Base-by-base conservation (phyloP, 495 filamentous ascomycete genomes). In the Tuber microsphaerosporum region DNA sequence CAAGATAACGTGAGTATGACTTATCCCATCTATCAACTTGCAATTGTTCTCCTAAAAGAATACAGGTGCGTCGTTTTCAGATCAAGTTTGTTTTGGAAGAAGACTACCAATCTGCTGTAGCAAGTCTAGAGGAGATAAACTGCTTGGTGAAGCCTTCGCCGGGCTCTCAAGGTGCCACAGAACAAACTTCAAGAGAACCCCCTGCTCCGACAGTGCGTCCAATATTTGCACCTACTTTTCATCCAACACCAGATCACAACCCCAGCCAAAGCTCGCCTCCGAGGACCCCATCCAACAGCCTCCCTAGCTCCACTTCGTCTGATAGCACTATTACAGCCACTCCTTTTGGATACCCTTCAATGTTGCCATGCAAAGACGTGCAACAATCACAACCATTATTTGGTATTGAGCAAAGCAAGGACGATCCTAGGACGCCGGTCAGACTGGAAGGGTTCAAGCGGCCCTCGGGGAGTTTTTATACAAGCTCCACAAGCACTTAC, bases 41-140 rank as follows among this genome's bases (percentile, higher is more conserved):
- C 48, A 45, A 31, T 51, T 34, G 6, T 45, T 37, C 26, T 46
- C 74, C 39, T 45, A 17, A 46, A 26, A 61, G 7, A 31, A 41
- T 73, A 42, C 56, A 87, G 86, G 79, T 85, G 51, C 85, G 83
- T 48, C 82, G 86, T n/a, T 80, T 87, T 77, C 86, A 88, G 75
- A 73, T 88, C 1, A 86, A 84, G 72, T 86, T 87, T 74, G 71
- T 75, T 19, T 81, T 77, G 19, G 83, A 82, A 5, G 31, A 74
- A 20, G 84, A 86, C 68, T 87, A 83, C 75, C 75, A 82, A 12
- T 80, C 70, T 22, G 84, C 74, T 16, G 42, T 81, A 56, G 73
- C 81, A 7, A 72, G 82, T 19, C 75, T 87, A 12, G 81, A 78
- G 39, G 43, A 72, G 45, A 77, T 84, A 22, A 84, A 83, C 8